A percentile compares a stretch with the other conserved stretches of the same genome.
phyloP scores from a whole-genome alignment of 1,284 basidiomycete genomes.

The Coniophora puteana region DNA sequence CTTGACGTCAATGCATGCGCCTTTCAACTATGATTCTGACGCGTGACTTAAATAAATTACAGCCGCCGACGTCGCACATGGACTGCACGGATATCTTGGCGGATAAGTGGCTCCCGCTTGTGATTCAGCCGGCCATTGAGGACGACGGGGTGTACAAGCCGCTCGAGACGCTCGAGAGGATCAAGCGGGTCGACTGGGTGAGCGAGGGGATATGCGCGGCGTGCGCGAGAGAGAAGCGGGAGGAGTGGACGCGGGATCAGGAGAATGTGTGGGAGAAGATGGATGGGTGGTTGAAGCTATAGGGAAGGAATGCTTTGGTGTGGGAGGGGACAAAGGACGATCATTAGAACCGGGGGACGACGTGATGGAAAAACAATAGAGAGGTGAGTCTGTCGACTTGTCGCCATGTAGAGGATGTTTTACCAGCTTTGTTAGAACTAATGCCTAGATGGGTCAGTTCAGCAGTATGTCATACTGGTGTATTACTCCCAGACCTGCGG shows the following conservation, averaged over 20 bases:
- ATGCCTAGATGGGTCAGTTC: too few relatives aligned
- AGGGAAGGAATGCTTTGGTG: conserved; percentile 8
- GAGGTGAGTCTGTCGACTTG: too few relatives aligned
- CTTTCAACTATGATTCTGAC: not conserved
- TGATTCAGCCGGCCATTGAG: conserved; percentile 58
- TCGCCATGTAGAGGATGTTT: too few relatives aligned
- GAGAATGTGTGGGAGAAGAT: conserved; percentile 54
- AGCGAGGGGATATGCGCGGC: conserved; percentile 51
- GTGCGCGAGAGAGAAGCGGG: conserved; percentile 54
- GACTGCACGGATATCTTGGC: conserved; percentile 67
- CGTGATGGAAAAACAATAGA: too few relatives aligned
- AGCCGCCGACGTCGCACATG: conserved; percentile 62
- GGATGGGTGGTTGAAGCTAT: conserved; percentile 47
- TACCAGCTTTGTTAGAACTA: too few relatives aligned
- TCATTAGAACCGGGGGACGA: too few relatives aligned
- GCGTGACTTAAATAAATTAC: not conserved
- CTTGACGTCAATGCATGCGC: not conserved
- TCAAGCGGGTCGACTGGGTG: conserved; percentile 57
- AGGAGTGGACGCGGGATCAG: conserved; percentile 66
- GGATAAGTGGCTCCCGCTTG: conserved; percentile 63
- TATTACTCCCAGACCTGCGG: too few relatives aligned
- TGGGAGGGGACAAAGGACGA: too few relatives aligned
- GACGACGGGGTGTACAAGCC: conserved; percentile 60
- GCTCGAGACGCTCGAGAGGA: conserved; percentile 57
- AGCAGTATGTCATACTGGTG: too few relatives aligned